phyloP scores from a whole-genome alignment of 805 yeast genomes.

The Metschnikowia aberdeeniae region DNA sequence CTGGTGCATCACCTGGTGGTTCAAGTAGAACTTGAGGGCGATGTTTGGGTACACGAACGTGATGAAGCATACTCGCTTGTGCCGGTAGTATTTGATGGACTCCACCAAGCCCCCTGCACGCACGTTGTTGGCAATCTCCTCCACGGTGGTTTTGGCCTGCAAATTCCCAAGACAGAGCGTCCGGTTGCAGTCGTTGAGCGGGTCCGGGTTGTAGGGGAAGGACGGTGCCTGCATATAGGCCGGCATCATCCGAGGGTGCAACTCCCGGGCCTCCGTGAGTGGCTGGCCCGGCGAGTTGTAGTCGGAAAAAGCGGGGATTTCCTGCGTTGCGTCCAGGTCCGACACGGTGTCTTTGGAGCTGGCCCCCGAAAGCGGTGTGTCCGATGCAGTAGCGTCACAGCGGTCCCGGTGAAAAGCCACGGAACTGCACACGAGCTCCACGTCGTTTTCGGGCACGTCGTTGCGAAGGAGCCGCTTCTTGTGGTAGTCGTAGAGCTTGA shows the following conservation, averaged over 20 bases:
- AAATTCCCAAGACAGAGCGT: slow-evolving; percentile 67
- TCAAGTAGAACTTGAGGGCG: slow-evolving; percentile 64
- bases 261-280: background rate
- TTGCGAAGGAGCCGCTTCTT: slow-evolving; percentile 18
- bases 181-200: slow-evolving; percentile 48
- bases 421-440: slow-evolving; percentile 15
- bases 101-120: slow-evolving; percentile 75
- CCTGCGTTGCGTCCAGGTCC: background rate
- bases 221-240: slow-evolving; percentile 2
- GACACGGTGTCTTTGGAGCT: background rate
- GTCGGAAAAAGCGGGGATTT: background rate
- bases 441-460: slow-evolving; percentile 14
- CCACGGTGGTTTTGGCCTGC: slow-evolving; percentile 59
- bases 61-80: slow-evolving; percentile 59
- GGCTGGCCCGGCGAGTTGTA: background rate
- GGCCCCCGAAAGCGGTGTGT: background rate
- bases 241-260: background rate
- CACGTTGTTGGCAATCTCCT: slow-evolving; percentile 71
- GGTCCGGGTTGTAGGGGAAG: slow-evolving; percentile 23
- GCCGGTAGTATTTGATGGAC: slow-evolving; percentile 47
- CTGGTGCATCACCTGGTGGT: slow-evolving; percentile 52
- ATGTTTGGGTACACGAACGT: slow-evolving; percentile 63
- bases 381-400: slow-evolving; percentile 23
- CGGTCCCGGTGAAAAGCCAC: slow-evolving; percentile 33
- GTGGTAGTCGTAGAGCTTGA: slow-evolving; percentile 39